Base-by-base conservation (phyloP, 2,329 filamentous ascomycete species). In the Cercospora beticola region DNA sequence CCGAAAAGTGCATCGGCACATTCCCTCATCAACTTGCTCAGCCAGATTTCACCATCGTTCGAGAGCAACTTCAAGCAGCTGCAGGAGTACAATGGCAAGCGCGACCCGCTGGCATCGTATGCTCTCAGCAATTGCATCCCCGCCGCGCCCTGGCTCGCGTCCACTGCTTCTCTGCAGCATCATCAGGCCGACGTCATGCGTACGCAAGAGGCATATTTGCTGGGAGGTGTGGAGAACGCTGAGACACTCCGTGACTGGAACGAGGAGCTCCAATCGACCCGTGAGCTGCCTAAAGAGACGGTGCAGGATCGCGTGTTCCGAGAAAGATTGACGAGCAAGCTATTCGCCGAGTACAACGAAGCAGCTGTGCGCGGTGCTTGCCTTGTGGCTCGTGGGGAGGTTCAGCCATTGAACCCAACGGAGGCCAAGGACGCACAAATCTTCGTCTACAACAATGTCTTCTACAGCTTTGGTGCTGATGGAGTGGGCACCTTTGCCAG, bases 361-460 rank as follows among this genome's bases (percentile, higher is more conserved):
- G 94, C 95, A 58, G 95, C 96, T 66, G 92, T 93, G 49, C 89
- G 93, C 70, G 95, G 95, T 70, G 94, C 95, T 33, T 92, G 97
- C 57, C 85, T 98, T 73, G 94, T 99, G 64, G 94, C 94, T 26
- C 88, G 92, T 67, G 95, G 95, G 64, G 95, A 99, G 80, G 91
- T 99, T 71, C 90, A 93, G 21, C 93, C 95, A 6, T 83, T 99
- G 65, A 99, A 99, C 82, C 96, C 95, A 6, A 98, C 94, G 0
- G 95, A 99, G 82, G 89, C 86, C 71, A 88, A 87, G 73, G 94
- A 99, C 79, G 95, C 95, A 4, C 95, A 99, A 80, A 99, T 99
- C 73, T 99, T 97, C 77, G 94, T 99, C 26, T 97, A 98, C 85
- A 98, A 98, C 85, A 99, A 99, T 82, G 93, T 99, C 74, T 99